A percentile compares a stretch with the other conserved stretches of the same genome.
These are phyloP conservation scores for Metarhizium brunneum DNA, from an alignment of 2,329 filamentous ascomycete species.

Conservation along the genomic window DNA sequence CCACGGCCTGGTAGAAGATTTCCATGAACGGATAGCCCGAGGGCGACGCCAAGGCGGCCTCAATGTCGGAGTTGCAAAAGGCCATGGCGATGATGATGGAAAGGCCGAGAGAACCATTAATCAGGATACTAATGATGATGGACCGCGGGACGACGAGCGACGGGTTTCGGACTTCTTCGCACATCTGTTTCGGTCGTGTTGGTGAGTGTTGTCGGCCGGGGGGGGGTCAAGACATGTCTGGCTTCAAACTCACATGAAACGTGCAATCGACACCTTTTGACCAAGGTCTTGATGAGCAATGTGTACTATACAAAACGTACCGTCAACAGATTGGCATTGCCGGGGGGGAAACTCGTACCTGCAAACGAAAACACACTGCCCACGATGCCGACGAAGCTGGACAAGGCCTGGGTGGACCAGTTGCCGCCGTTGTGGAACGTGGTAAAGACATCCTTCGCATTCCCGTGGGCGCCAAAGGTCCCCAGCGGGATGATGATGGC, in stretches of 20 bases:
- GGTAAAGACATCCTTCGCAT: constrained; percentile 28
- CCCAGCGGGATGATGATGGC: constrained; percentile 22
- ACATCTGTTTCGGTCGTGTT: constrained; percentile 23
- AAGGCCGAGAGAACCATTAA: no score
- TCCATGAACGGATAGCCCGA: constrained; percentile 47
- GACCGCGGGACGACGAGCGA: constrained; percentile 39
- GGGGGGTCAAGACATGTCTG: no score
- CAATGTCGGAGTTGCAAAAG: background rate
- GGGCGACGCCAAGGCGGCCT: background rate
- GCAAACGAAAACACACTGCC: constrained; percentile 28
- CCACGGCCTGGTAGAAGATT: constrained; percentile 42
- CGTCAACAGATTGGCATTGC: no score
- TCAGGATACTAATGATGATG: constrained; percentile 34
- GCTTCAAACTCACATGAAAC: background rate
- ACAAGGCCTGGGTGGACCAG: constrained; percentile 32
- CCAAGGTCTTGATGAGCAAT: no score
- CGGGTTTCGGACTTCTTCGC: constrained; percentile 38
- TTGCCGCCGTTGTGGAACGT: constrained; percentile 30
- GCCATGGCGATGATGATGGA: background rate
- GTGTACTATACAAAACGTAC: no score
- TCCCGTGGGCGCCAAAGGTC: constrained; percentile 20
- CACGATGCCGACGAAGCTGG: constrained; percentile 35
- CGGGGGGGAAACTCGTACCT: constrained; percentile 3
- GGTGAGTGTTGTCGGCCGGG: background rate
- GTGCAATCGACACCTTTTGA: no score